Percentiles rank a stretch among this genome's conserved stretches.
Conservation (phyloP, 306 rosid genomes). For the Sicyos edulis region DNA sequence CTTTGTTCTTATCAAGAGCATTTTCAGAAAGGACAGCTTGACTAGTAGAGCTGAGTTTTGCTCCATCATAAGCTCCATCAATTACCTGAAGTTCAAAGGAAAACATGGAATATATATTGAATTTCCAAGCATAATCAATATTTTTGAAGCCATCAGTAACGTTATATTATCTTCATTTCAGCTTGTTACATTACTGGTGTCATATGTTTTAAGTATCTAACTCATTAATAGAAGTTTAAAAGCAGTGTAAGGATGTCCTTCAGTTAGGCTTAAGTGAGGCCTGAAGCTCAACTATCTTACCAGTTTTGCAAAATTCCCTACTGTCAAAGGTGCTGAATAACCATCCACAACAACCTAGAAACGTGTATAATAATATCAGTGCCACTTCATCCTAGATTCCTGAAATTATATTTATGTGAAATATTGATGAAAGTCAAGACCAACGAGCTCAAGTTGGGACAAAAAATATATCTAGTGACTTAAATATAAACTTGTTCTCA, state of each 20-base stretch:
- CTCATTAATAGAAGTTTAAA: neutral
- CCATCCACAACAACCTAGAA: conserved; percentile 81
- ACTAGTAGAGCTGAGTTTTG: conserved; percentile 49
- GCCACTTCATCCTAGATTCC: neutral
- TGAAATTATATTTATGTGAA: neutral
- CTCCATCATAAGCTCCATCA: conserved; percentile 78
- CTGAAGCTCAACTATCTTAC: conserved; percentile 84
- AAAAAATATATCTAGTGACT: neutral
- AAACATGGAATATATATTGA: neutral
- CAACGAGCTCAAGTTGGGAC: neutral
- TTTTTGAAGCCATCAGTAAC: neutral
- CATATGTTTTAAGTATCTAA: neutral
- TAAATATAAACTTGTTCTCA: neutral
- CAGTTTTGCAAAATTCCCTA: conserved; percentile 91
- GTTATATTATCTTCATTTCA: neutral
- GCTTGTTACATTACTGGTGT: neutral
- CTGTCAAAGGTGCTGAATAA: conserved; percentile 84
- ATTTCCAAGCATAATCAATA: neutral
- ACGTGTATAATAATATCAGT: conserved; percentile 13
- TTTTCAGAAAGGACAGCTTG: conserved; percentile 82
- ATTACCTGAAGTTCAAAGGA: conserved; percentile 44
- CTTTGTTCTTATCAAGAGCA: conserved; percentile 47
- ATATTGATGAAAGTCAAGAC: conserved; percentile 12
- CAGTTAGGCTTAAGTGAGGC: conserved; percentile 34
- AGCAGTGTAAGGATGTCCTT: conserved; percentile 9